Percentiles rank a stretch among this genome's conserved stretches.
Evolutionary conservation across 2,329 filamentous ascomycete species (phyloP).

Genomic region (Penicillium sp.): DNA sequence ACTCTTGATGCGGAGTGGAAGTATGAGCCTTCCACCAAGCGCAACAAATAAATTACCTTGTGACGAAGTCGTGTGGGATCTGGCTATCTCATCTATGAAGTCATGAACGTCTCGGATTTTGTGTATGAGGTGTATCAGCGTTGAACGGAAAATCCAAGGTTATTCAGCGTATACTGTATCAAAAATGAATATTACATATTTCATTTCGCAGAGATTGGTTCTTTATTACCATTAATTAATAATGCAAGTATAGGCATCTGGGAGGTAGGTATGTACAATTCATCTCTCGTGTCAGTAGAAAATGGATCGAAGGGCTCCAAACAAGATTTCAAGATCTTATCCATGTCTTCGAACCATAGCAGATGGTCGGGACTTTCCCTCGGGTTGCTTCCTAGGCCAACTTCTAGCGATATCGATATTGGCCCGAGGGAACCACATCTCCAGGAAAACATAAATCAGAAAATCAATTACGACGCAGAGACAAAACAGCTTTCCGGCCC

Average conservation of each 20-base stretch:
- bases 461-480: constrained; percentile 94
- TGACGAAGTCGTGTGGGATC: not conserved
- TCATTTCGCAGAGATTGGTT: not conserved
- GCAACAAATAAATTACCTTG: constrained; percentile 3
- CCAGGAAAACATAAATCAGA: constrained; percentile 81
- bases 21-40: constrained; percentile 29
- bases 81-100: not conserved
- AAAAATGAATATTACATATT: not conserved
- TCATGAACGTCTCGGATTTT: no score
- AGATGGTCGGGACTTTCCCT: constrained; percentile 13
- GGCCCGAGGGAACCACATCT: constrained; percentile 80
- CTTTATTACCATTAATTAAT: not conserved
- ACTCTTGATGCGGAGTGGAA: constrained; percentile 27
- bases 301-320: no score
- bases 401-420: constrained; percentile 86
- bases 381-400: constrained; percentile 75
- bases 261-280: not conserved
- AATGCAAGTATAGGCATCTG: not conserved
- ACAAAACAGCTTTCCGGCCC: constrained; percentile 97
- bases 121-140: no score
- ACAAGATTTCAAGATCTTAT: not conserved
- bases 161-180: not conserved
- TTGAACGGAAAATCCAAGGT: no score
- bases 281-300: not conserved
- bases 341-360: not conserved